Evolutionary conservation across 1,284 basidiomycete genomes (phyloP).

Genomic region (Leccinum fallax): DNA sequence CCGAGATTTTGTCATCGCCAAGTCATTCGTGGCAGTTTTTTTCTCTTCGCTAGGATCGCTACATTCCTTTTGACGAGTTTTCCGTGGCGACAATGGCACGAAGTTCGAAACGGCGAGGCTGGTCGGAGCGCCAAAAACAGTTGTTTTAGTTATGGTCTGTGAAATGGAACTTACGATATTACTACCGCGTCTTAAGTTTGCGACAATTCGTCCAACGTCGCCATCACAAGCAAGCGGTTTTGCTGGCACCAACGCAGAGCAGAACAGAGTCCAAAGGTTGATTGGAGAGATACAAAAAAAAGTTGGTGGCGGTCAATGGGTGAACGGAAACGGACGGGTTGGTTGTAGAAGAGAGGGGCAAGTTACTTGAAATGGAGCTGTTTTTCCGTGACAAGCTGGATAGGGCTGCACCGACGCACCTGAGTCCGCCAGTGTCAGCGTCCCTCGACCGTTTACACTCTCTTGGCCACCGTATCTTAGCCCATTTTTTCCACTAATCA

Average conservation of each 20-base stretch:
- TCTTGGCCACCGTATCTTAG: slow-evolving; percentile 14
- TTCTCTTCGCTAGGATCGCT: neutral
- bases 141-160: neutral
- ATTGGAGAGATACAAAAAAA: neutral
- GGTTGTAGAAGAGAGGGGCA: neutral
- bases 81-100: neutral
- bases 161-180: neutral
- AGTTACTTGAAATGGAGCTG: slow-evolving; percentile 15
- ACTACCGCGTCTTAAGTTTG: neutral
- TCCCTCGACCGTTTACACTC: neutral
- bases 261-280: neutral
- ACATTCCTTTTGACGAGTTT: neutral
- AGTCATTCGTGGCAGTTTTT: neutral
- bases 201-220: neutral
- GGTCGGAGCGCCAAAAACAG: neutral
- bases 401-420: neutral
- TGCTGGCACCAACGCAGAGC: neutral
- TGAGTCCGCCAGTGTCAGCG: neutral
- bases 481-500: slow-evolving; percentile 5
- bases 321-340: neutral
- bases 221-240: neutral
- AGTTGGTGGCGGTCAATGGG: neutral
- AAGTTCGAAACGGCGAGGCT: neutral
- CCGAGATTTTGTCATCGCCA: neutral
- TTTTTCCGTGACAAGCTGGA: slow-evolving; percentile 6